A percentile compares a stretch with the other conserved stretches of the same genome.
These are phyloP conservation scores for Rhizomucor pusillus DNA, from an alignment of 371 early-diverging fungal genomes.

Conservation along the genomic window DNA sequence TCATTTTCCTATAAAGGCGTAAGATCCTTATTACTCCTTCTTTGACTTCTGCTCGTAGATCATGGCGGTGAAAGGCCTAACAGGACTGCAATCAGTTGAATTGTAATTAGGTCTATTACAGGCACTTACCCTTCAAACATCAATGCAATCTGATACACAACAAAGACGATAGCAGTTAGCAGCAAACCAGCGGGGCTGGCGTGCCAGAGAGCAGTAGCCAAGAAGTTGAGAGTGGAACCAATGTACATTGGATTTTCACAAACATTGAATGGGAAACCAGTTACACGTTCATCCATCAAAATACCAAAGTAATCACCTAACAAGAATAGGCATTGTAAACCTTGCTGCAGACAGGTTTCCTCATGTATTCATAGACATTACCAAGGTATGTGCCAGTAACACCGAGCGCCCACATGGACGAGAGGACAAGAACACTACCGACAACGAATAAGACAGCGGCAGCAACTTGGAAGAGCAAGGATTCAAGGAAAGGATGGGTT, in stretches of 20 bases:
- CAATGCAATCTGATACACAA: conserved; percentile 75
- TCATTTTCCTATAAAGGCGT: no score
- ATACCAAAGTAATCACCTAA: conserved; percentile 94
- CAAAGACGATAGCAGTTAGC: conserved; percentile 66
- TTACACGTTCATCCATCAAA: conserved; percentile 83
- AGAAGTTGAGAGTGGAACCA: conserved; percentile 87
- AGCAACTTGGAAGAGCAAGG: conserved; percentile 36
- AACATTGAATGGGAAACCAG: conserved; percentile 90
- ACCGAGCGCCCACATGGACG: conserved; percentile 85
- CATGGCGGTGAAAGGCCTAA: conserved; percentile 72
- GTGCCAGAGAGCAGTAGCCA: conserved; percentile 81
- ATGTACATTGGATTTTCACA: conserved; percentile 92
- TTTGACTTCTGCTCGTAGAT: conserved; percentile 72
- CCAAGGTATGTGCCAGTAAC: conserved; percentile 90
- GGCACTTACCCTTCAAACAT: conserved; percentile 72
- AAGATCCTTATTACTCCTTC: conserved; percentile 16
- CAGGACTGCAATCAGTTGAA: neutral
- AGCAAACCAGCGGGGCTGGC: conserved; percentile 67
- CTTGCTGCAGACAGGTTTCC: neutral
- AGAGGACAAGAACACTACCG: conserved; percentile 79
- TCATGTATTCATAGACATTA: conserved; percentile 31
- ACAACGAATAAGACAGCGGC: conserved; percentile 54
- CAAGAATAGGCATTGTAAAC: neutral
- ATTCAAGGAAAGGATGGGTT: conserved; percentile 46
- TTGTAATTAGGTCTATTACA: neutral